These are phyloP conservation scores for Asclepias syriaca DNA, from an alignment of 257 asterid genomes.

Conservation along the genomic window DNA sequence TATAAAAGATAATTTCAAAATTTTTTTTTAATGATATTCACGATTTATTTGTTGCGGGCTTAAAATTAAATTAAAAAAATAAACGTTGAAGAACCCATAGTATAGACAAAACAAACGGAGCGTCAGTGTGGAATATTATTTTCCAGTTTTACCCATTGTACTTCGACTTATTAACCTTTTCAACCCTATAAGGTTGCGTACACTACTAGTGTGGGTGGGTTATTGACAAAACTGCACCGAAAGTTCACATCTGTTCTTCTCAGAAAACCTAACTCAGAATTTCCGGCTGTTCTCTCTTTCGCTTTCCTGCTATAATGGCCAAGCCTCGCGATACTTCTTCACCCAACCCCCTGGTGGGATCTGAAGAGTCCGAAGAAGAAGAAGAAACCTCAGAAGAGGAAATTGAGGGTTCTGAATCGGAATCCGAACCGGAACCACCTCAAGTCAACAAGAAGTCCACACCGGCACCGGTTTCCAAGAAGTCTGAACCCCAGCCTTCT, in stretches of 20 bases:
- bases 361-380: constrained; percentile 13
- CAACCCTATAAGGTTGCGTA: neutral
- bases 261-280: neutral
- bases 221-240: too few species aligned
- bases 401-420: constrained; percentile 18
- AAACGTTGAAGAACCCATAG: neutral
- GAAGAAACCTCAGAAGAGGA: constrained; percentile 9
- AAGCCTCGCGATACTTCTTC: constrained; percentile 15
- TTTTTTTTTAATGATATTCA: too few species aligned
- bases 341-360: constrained; percentile 7
- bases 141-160: neutral
- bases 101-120: too few species aligned
- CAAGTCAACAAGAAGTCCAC: constrained; percentile 10
- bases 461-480: constrained; percentile 17
- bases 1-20: too few species aligned
- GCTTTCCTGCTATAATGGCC: constrained; percentile 12
- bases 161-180: neutral
- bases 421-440: constrained; percentile 28
- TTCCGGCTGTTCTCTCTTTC: neutral
- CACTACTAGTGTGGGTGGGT: too few species aligned
- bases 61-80: neutral
- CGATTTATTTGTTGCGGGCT: too few species aligned
- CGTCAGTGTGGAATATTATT: neutral
- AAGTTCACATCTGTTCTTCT: too few species aligned
- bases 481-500: constrained; percentile 11